Percentiles rank a stretch among this genome's conserved stretches.
phyloP scores from a whole-genome alignment of 768 basidiomycete species.

The Kockovaella imperatae region DNA sequence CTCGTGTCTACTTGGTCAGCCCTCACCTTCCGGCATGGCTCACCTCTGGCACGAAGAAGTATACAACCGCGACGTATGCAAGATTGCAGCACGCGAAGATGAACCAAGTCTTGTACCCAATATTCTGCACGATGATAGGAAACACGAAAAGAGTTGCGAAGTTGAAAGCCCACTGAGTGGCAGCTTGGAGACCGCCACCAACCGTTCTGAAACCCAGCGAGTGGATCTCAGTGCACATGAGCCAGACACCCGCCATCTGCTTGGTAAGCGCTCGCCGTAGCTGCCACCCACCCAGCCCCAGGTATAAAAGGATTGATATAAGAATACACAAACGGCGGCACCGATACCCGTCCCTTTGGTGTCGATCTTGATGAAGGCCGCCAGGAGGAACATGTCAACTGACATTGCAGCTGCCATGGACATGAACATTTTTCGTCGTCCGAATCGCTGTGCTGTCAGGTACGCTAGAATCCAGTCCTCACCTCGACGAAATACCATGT shows the following conservation, averaged over 20 bases:
- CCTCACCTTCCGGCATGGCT: too few species aligned
- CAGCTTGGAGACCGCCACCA: not conserved
- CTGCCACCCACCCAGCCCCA: not conserved
- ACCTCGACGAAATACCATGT: slow-evolving; percentile 3
- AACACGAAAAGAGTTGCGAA: not conserved
- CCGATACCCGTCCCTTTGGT: slow-evolving; percentile 4
- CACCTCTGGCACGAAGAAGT: slow-evolving; percentile 4
- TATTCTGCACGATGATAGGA: not conserved
- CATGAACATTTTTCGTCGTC: slow-evolving; percentile 1
- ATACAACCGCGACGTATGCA: not conserved
- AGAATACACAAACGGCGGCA: not conserved
- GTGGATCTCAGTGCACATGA: not conserved
- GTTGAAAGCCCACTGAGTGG: not conserved
- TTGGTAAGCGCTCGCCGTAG: not conserved
- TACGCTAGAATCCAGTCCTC: too few species aligned
- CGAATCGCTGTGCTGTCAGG: not conserved
- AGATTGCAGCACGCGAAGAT: slow-evolving; percentile 1
- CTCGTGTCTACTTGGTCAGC: not conserved
- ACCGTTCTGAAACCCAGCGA: not conserved
- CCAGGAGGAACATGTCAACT: slow-evolving; percentile 7
- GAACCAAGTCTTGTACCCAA: not conserved
- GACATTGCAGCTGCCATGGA: not conserved
- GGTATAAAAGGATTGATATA: not conserved
- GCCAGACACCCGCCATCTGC: slow-evolving; percentile 1
- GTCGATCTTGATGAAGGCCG: not conserved